Conservation (phyloP, 345 rosid species). For the Acer saccharum region DNA sequence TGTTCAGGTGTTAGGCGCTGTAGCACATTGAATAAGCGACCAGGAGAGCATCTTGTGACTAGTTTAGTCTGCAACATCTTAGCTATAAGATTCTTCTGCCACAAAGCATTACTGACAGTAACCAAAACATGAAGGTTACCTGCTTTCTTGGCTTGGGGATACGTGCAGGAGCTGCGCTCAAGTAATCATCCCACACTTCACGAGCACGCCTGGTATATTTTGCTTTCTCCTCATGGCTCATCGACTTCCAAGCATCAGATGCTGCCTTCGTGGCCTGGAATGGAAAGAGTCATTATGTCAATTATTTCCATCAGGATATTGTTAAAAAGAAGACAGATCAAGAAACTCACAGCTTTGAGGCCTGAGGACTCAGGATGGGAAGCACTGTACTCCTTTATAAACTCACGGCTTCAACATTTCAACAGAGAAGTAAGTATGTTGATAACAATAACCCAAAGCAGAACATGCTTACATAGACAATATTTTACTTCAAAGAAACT, state of each 20-base stretch:
- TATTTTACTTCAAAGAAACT: background rate
- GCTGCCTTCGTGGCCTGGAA: constrained; percentile 55
- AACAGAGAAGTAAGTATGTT: constrained; percentile 21
- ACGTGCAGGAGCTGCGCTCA: constrained; percentile 42
- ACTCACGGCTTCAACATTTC: constrained; percentile 41
- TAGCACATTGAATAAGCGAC: constrained; percentile 49
- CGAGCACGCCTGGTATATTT: constrained; percentile 48
- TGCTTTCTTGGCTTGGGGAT: constrained; percentile 44
- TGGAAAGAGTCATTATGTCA: background rate
- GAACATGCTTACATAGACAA: background rate
- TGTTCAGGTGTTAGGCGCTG: constrained; percentile 44
- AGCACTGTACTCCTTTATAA: constrained; percentile 49
- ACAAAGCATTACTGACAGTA: background rate
- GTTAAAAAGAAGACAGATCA: background rate
- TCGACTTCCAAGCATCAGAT: constrained; percentile 51
- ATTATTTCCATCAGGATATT: constrained; percentile 6
- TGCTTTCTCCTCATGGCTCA: constrained; percentile 48
- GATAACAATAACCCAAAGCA: background rate
- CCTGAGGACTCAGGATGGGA: constrained; percentile 54
- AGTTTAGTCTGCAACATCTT: constrained; percentile 43
- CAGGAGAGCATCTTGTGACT: constrained; percentile 54
- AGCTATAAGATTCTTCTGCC: constrained; percentile 21
- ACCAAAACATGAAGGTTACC: constrained; percentile 27
- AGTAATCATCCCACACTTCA: constrained; percentile 55
- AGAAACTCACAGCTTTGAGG: constrained; percentile 47